Percentiles rank a stretch among this genome's conserved stretches.
phyloP scores from a whole-genome alignment of 192 early-diverging fungal genomes.

The Pecoramyces ruminantium region DNA sequence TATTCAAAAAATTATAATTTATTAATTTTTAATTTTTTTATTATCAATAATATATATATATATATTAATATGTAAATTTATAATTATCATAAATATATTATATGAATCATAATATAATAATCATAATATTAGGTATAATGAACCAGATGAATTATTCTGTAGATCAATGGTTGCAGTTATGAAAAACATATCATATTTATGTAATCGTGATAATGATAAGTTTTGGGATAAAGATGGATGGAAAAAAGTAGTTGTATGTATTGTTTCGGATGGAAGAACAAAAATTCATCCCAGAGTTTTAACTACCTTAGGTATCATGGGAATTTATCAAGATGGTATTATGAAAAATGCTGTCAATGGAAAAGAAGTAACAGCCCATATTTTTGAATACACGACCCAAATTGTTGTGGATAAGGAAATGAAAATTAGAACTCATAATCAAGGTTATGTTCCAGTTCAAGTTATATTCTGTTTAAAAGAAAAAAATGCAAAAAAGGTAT shows the following conservation, averaged over 20 bases:
- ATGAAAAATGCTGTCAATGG: not conserved
- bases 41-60: too few relatives aligned
- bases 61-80: too few relatives aligned
- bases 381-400: conserved; percentile 9
- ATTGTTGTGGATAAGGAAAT: not conserved
- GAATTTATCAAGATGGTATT: not conserved
- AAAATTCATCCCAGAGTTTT: conserved; percentile 5
- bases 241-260: conserved; percentile 28
- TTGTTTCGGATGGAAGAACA: conserved; percentile 20
- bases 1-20: too few relatives aligned
- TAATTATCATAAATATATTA: too few relatives aligned
- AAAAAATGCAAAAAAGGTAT: too few relatives aligned
- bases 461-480: not conserved
- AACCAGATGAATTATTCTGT: not conserved
- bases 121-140: too few relatives aligned
- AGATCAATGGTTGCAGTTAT: not conserved
- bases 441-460: too few relatives aligned
- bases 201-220: not conserved
- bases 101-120: too few relatives aligned
- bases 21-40: too few relatives aligned
- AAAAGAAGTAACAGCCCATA: not conserved
- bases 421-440: not conserved
- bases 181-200: too few relatives aligned
- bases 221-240: conserved; percentile 9
- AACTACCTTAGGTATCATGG: not conserved